Percentiles rank a stretch among this genome's conserved stretches.
Evolutionary conservation across 2,329 filamentous ascomycete species (phyloP).

Genomic region (Diaporthe longicolla): DNA sequence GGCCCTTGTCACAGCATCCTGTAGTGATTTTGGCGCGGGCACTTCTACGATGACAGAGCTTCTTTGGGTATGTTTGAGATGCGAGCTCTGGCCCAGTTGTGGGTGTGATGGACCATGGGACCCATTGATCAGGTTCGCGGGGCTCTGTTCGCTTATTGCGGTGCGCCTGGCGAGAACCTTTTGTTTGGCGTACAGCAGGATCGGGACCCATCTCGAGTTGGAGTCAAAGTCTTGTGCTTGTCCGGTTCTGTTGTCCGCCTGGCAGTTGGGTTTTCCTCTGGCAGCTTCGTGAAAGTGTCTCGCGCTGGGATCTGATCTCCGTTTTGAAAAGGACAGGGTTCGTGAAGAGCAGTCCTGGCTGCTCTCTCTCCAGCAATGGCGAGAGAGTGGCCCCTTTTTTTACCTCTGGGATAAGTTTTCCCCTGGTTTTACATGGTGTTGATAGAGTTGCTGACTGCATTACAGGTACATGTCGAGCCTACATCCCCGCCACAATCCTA

Average conservation of each 20-base stretch:
- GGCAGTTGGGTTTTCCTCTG: conserved; percentile 45
- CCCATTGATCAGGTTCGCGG: neutral
- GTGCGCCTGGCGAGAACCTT: conserved; percentile 30
- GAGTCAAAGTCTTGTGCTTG: conserved; percentile 95
- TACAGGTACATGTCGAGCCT: neutral
- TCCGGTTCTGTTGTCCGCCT: conserved; percentile 64
- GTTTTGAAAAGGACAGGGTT: conserved; percentile 55
- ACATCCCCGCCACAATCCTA: neutral
- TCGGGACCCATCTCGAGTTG: conserved; percentile 92
- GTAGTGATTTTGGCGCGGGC: conserved; percentile 50
- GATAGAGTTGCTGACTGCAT: conserved; percentile 47
- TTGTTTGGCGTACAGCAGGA: conserved; percentile 27
- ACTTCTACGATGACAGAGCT: conserved; percentile 46
- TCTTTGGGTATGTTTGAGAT: conserved; percentile 40
- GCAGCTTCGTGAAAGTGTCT: conserved; percentile 31
- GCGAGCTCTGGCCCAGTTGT: conserved; percentile 28
- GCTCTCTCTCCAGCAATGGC: conserved; percentile 66
- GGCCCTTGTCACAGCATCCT: conserved; percentile 44
- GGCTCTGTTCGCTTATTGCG: conserved; percentile 17
- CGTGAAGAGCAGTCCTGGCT: conserved; percentile 60
- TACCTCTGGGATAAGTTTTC: conserved; percentile 63
- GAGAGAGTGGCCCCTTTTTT: conserved; percentile 62
- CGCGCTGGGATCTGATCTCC: conserved; percentile 42
- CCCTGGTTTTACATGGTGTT: conserved; percentile 26
- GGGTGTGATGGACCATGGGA: conserved; percentile 36